These are phyloP conservation scores for Pezicula carpinea DNA, from an alignment of 2,329 filamentous ascomycete genomes.

Conservation along the genomic window DNA sequence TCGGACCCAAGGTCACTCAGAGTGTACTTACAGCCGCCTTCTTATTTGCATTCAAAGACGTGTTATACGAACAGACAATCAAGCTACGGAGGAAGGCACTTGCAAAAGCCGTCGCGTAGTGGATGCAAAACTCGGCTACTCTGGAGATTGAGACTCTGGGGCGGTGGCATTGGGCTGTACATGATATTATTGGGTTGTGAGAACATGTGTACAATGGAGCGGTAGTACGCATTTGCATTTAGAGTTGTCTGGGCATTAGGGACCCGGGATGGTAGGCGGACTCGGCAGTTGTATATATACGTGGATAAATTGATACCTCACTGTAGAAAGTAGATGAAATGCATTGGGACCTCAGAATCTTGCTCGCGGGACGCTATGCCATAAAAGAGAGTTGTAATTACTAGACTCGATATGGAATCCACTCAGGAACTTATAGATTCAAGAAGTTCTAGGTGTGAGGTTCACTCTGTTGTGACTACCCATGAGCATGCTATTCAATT, in stretches of 20 bases:
- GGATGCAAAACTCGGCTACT: not conserved
- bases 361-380: no score
- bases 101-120: constrained; percentile 15
- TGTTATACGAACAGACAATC: constrained; percentile 79
- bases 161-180: not conserved
- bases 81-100: constrained; percentile 46
- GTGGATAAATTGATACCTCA: no score
- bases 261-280: no score
- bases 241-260: not conserved
- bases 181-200: not conserved
- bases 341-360: no score
- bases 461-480: no score
- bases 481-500: no score
- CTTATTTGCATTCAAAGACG: constrained; percentile 97
- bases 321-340: no score
- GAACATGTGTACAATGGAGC: not conserved
- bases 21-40: constrained; percentile 95
- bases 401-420: no score
- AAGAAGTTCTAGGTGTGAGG: no score
- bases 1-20: constrained; percentile 93
- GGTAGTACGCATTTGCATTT: not conserved
- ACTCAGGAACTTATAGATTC: no score
- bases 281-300: no score
- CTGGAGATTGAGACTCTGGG: not conserved
- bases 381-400: no score